Conservation (phyloP, 805 yeast genomes). For the Kodamaea kaohsiungensis region DNA sequence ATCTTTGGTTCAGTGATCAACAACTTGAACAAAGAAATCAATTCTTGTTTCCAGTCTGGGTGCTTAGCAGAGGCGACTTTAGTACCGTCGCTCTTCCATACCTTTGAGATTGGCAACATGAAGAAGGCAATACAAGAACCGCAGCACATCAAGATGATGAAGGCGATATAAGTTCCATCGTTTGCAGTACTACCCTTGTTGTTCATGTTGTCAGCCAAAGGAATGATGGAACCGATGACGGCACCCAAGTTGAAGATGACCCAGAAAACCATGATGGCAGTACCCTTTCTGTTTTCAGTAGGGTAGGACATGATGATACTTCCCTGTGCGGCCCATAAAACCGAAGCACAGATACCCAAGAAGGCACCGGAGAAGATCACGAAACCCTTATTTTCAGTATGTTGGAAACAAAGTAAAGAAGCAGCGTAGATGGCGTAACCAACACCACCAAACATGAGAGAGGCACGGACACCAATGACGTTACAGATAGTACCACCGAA, state of each 20-base stretch:
- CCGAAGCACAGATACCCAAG: conserved; percentile 56
- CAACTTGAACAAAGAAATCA: conserved; percentile 39
- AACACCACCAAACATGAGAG: conserved; percentile 52
- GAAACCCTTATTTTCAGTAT: conserved; percentile 49
- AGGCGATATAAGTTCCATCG: conserved; percentile 56
- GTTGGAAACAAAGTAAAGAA: conserved; percentile 49
- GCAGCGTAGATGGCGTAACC: conserved; percentile 58
- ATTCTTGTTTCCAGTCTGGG: conserved; percentile 49
- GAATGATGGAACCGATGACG: conserved; percentile 58
- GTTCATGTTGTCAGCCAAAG: conserved; percentile 54
- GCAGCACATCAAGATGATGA: conserved; percentile 49
- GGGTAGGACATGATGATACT: conserved; percentile 60
- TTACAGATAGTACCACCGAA: conserved; percentile 58
- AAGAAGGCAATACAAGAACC: conserved; percentile 48
- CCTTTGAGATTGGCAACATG: conserved; percentile 51
- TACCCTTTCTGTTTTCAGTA: conserved; percentile 52
- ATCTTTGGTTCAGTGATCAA: conserved; percentile 46
- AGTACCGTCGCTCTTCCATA: conserved; percentile 51
- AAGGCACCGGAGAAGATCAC: conserved; percentile 58
- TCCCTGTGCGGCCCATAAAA: conserved; percentile 62
- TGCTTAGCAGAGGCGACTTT: conserved; percentile 45
- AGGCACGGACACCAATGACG: conserved; percentile 45
- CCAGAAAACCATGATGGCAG: conserved; percentile 58
- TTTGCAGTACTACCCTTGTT: conserved; percentile 33
- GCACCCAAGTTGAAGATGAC: conserved; percentile 62